Conservation (phyloP, 164 flowering plant species). For the Pachysandra terminalis region DNA sequence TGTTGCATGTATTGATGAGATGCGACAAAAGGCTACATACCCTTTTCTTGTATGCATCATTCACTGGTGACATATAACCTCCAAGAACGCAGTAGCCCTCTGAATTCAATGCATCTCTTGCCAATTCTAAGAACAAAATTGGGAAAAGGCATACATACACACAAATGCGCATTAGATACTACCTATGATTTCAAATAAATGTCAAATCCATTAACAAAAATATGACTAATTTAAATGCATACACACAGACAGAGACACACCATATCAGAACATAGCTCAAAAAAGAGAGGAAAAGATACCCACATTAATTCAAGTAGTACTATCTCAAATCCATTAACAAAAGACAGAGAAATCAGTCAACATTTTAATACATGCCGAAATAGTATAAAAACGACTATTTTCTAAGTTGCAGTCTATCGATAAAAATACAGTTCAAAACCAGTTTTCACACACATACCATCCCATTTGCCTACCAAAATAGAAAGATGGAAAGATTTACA, state of each 20-base stretch:
- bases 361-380: too few species aligned
- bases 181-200: not conserved
- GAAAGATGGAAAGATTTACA: too few species aligned
- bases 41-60: conserved; percentile 83
- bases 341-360: too few species aligned
- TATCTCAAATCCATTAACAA: not conserved
- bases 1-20: not conserved
- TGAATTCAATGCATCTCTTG: conserved; percentile 73
- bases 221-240: too few species aligned
- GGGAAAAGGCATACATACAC: too few species aligned
- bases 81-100: conserved; percentile 74
- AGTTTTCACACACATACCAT: too few species aligned
- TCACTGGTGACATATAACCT: conserved; percentile 92
- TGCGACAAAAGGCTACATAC: conserved; percentile 33
- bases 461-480: too few species aligned
- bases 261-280: not conserved
- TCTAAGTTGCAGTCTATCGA: too few species aligned
- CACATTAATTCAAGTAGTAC: not conserved
- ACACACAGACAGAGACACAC: too few species aligned
- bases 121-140: conserved; percentile 87
- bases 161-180: conserved; percentile 7
- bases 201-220: too few species aligned
- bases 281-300: not conserved
- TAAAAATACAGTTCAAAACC: too few species aligned
- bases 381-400: too few species aligned